phyloP scores from a whole-genome alignment of 768 basidiomycete species.

The Butyriboletus loyo region DNA sequence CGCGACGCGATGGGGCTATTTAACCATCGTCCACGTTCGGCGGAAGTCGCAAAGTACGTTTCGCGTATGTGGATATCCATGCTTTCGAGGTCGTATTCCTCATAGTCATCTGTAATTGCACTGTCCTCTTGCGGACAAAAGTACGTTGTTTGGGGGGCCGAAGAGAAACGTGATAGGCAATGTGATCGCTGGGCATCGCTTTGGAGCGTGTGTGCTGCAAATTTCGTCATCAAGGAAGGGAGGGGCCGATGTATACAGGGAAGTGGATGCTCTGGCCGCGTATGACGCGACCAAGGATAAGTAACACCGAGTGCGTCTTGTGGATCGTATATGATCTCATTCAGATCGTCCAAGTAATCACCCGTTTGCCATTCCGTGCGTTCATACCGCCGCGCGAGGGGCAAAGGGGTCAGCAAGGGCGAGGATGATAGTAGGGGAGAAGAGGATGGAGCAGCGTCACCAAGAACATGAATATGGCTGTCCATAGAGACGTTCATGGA shows the following conservation, averaged over 20 bases:
- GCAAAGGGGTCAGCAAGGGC: slow-evolving; percentile 15
- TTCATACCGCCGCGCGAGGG: slow-evolving; percentile 4
- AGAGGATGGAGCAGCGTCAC: slow-evolving; percentile 7
- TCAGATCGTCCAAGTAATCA: neutral
- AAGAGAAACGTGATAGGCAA: slow-evolving; percentile 2
- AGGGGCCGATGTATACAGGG: slow-evolving; percentile 3
- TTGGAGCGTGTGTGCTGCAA: slow-evolving; percentile 1
- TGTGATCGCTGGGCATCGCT: neutral
- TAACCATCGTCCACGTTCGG: slow-evolving; percentile 59
- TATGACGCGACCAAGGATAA: slow-evolving; percentile 3
- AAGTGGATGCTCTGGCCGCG: neutral
- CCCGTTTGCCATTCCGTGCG: slow-evolving; percentile 2
- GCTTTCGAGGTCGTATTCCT: slow-evolving; percentile 32
- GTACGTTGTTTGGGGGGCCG: neutral
- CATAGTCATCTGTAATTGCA: slow-evolving; percentile 17
- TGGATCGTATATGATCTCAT: neutral
- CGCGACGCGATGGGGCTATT: slow-evolving; percentile 43
- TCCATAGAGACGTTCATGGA: slow-evolving; percentile 10
- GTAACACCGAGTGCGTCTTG: neutral
- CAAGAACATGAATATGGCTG: neutral
- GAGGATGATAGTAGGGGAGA: slow-evolving; percentile 23
- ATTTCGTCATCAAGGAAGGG: slow-evolving; percentile 21
- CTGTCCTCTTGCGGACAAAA: slow-evolving; percentile 13
- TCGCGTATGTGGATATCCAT: slow-evolving; percentile 38
- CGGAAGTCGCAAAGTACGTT: slow-evolving; percentile 54